Evolutionary conservation across 2,329 filamentous ascomycete species (phyloP), one percentile per base, ranked within the genome.

Genomic region (Chlorencoelia australis): DNA sequence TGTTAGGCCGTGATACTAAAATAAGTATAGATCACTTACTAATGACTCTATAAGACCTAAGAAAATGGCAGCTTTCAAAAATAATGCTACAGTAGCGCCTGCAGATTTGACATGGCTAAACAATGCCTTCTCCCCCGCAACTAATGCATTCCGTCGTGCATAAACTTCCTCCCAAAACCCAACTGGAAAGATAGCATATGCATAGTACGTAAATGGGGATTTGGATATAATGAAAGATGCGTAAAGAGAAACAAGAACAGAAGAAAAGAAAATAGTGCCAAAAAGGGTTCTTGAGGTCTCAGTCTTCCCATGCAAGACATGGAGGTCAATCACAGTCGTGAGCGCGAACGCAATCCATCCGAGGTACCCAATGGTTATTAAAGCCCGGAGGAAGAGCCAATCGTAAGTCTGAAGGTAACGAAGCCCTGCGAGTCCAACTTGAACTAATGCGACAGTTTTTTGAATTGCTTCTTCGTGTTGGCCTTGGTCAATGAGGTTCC

Each of bases 371-470:
- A 82, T 57, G 2, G 91, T 95, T 41, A 98, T 82, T 33, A 98
- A 68, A 2, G 85, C 82, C 42, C 91, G 73, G 22, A 98, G 65
- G 61, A 98, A 98, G 2, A 98, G 69, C 91, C 91, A 98, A 63
- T 98, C 91, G 53, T 98, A 98, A 0, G 88, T 98, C 60, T 98
- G 91, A 17, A 98, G 70, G 57, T 98, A 98, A 33, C 91, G 75
- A 42, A 98, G 65, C 6, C 91, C 91, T 43, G 86, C 73, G 1
- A 98, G 69, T 2, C 77, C 81, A 33, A 84, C 63, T 41, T 81
- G 72, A 42, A 96, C 82, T 10, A 98, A 67, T 18, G 77, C 73
- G 27, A 82, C 77, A 1, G 84, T 86, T 50, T 83, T 73, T 39
- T 75, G 67, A 49, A 96, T 94, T 2, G 89, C 85, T 48, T 84